phyloP scores from a whole-genome alignment of 225 moss, liverwort and hornwort species.

The Neckera pumila region DNA sequence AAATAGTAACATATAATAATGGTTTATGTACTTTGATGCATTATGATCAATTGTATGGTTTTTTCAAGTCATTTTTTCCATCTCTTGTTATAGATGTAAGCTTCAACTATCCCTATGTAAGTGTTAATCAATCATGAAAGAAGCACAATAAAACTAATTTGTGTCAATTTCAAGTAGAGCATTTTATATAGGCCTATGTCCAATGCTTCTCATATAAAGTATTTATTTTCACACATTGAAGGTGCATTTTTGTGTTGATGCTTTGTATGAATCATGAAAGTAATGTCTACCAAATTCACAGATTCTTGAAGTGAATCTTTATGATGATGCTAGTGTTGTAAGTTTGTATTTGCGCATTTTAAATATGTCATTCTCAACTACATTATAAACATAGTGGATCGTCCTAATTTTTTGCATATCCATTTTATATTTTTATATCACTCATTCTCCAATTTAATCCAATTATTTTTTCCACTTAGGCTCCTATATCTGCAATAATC shows the following conservation, averaged over 20 bases:
- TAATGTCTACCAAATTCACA: no score
- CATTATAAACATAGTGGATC: accelerated
- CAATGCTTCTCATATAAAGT: no score
- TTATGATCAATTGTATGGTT: background rate
- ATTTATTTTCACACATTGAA: no score
- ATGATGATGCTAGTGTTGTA: background rate
- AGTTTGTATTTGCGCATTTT: background rate
- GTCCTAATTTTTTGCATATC: background rate
- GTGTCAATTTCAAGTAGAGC: background rate
- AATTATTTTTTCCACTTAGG: background rate
- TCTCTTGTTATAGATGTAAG: background rate
- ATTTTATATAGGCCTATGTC: no score
- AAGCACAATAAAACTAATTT: background rate
- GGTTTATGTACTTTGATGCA: background rate
- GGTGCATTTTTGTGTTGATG: no score
- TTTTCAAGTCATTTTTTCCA: background rate
- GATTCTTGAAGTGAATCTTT: background rate
- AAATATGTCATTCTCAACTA: background rate
- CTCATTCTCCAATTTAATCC: background rate
- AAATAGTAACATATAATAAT: accelerated
- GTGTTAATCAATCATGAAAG: background rate
- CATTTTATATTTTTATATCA: background rate
- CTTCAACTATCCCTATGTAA: background rate
- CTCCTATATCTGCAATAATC: background rate
- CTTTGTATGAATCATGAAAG: no score